Base-by-base conservation (phyloP, 768 basidiomycete genomes). In the Lanmaoa rubissima region DNA sequence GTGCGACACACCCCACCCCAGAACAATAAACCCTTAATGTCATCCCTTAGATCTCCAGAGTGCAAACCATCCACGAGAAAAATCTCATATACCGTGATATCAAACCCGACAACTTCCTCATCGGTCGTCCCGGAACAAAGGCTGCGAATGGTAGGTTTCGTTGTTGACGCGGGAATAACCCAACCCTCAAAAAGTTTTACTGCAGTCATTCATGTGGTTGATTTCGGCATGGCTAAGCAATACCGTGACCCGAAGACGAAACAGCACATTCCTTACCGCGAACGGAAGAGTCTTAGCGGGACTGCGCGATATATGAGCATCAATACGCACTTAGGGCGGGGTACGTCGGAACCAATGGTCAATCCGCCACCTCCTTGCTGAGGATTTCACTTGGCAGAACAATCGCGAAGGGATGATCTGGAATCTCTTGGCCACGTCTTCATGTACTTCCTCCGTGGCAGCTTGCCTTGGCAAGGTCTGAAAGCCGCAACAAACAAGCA, bases 401-500 rank as follows among this genome's bases (percentile, higher is more conserved):
- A 94, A 79, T 92, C 92, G 17, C 82, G 97, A 59, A 82, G 97
- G 73, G 97, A 99, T 74, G 97, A 99, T 75, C 78, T 99, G 35
- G 97, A 99, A 77, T 92, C 97, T n/a, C 84, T 99, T 21, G 97
- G 97, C 2, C 97, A 99, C 76, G 97, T 99, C 64, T 99, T 99
- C 79, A 97, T 99, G 92, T 99, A 99, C 78, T 98, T 99, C 76
- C 75, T 98, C 50, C 85, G 97, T 51, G 97, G 97, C 21, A 96
- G 94, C 65, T 70, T 99, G 51, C 97, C 97, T 24, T 99, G 97
- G 97, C 97, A 99, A 70, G 97, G 97, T 55, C 83, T 99, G 55
- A 98, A 98, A 76, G 97, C 97, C 35, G 97, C 97, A 31, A 99
- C 95, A 49, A 98, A 99, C 81, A 99, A 99, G 79, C 97, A 98